Base-by-base conservation (phyloP, 2,329 filamentous ascomycete genomes). In the Sporothrix brunneoviolacea region DNA sequence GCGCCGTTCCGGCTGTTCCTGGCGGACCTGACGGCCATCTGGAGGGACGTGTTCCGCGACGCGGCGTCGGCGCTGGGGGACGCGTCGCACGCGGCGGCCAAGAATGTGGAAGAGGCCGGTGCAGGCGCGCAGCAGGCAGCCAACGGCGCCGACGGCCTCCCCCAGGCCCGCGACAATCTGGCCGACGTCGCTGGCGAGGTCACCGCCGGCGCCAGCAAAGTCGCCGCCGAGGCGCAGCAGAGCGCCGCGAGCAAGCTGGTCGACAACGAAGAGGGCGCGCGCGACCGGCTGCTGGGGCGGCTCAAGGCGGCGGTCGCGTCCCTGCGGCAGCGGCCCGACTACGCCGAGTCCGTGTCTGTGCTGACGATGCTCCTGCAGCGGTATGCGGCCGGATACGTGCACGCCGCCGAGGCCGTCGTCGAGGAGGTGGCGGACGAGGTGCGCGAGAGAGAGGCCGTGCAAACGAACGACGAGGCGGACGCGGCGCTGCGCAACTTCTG, bases 1-100 rank as follows among this genome's bases (percentile, higher is more conserved):
- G 83, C 86, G 0, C 90, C 96, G 61, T 96, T 97, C 65, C 83
- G 91, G 35, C 74, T 91, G 7, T 90, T 97, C 60, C 71, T 96
- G 39, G 80, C 84, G 10, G 91, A 97, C 60, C 68, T 95, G 36
- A 82, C 83, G 40, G 83, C 83, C 0, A 79, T 96, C 41, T 86
- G 84, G 12, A 82, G 86, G 37, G 86, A 95, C 62, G 84, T 97
- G 1, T 90, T 96, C 63, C 83, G 82, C 46, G 91, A 96, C 60
- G 90, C 90, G 3, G 88, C 90, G 0, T 84, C 88, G 54, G 84
- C 86, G 0, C 65, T 95, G 6, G 88, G 90, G 0, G 76, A 83
- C 15, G 86, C 84, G 2, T 89, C 91, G 0, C 79, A 86, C 56
- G 73, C 88, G 55, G 84, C 84, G 0, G 89, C 82, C 3, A 80